Evolutionary conservation across 1,139 yeast species (phyloP).

Genomic region (Taphrina flavorubra): DNA sequence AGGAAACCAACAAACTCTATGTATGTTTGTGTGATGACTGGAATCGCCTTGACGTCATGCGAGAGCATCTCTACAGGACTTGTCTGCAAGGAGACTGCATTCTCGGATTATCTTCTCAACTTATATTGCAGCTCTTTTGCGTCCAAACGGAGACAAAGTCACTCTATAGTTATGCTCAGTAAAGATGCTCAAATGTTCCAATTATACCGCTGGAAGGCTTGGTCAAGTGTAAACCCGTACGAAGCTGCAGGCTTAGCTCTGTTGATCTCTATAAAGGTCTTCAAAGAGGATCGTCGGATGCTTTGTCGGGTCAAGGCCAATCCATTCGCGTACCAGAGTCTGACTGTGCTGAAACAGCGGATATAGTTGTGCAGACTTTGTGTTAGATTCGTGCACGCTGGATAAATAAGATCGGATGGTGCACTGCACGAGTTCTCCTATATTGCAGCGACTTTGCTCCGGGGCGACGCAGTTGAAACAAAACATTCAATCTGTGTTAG

Average conservation of each 20-base stretch:
- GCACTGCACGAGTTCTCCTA: constrained; percentile 8
- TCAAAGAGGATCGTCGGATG: neutral
- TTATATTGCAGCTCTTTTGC: no score
- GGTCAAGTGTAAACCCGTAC: no score
- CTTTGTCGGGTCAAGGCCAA: neutral
- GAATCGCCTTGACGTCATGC: neutral
- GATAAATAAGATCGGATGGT: constrained; percentile 4
- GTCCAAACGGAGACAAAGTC: no score
- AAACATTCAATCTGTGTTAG: constrained; percentile 10
- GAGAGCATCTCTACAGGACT: neutral
- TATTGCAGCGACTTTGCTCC: constrained; percentile 5
- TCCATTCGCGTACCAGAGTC: neutral
- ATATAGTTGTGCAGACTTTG: constrained; percentile 7
- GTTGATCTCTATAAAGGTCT: neutral
- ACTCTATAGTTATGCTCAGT: no score
- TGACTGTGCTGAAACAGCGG: constrained; percentile 7
- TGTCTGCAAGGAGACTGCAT: neutral
- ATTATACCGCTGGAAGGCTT: no score
- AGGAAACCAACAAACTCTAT: neutral
- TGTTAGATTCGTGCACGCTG: constrained; percentile 19
- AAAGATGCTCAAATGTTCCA: no score
- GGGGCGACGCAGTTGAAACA: constrained; percentile 7
- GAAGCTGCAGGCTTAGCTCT: no score
- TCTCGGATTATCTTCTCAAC: neutral
- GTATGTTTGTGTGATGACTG: constrained; percentile 1